These are phyloP conservation scores for Kodamaea plutei DNA, from an alignment of 1,139 yeast species.

Conservation along the genomic window DNA sequence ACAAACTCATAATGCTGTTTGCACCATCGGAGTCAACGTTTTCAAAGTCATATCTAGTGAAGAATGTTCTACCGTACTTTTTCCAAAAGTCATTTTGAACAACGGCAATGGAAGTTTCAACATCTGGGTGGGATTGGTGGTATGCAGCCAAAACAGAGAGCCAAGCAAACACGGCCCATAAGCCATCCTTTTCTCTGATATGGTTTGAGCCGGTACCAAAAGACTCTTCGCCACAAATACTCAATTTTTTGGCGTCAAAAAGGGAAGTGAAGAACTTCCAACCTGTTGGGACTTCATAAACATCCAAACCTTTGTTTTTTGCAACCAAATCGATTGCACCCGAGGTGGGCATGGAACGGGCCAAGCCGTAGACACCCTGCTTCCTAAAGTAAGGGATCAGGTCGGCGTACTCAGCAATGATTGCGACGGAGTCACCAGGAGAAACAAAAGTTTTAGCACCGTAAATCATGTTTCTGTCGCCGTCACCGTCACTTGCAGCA, in stretches of 20 bases:
- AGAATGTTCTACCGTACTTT: constrained; percentile 94
- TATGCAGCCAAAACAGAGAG: constrained; percentile 86
- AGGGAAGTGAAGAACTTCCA: constrained; percentile 98
- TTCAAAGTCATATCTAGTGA: constrained; percentile 94
- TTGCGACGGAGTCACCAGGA: constrained; percentile 98
- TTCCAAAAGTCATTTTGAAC: constrained; percentile 88
- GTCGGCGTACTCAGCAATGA: constrained; percentile 88
- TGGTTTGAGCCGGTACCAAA: constrained; percentile 98
- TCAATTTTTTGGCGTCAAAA: constrained; percentile 86
- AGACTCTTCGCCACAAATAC: constrained; percentile 97
- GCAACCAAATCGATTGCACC: constrained; percentile 94
- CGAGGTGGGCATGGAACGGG: constrained; percentile 98
- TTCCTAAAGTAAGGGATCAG: constrained; percentile 86
- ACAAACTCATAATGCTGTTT: constrained; percentile 54
- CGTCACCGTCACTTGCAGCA: constrained; percentile 98
- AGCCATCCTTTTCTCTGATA: constrained; percentile 94
- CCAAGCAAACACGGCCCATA: constrained; percentile 99
- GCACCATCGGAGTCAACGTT: constrained; percentile 78
- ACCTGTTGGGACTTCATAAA: constrained; percentile 97
- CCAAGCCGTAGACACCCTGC: constrained; percentile 86
- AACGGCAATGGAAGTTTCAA: constrained; percentile 60
- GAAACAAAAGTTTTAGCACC: constrained; percentile 95
- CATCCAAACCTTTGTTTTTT: constrained; percentile 62
- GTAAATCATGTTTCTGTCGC: constrained; percentile 97
- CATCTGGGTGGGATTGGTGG: constrained; percentile 55